Evolutionary conservation across 176 grass and related monocot species (phyloP).

Genomic region (Eleusine indica): DNA sequence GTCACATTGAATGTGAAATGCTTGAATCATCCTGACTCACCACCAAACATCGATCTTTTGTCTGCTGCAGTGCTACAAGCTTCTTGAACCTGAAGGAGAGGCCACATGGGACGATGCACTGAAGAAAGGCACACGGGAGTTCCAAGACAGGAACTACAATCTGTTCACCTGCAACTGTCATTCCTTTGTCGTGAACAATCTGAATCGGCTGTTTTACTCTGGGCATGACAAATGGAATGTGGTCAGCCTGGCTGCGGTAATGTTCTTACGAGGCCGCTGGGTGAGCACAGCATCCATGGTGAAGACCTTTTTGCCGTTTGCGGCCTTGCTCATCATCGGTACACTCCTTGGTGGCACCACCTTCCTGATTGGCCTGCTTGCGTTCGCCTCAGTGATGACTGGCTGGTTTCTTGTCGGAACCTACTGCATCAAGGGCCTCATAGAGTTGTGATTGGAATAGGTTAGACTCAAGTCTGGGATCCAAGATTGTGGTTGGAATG

Average conservation of each 20-base stretch:
- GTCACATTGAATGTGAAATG: background rate
- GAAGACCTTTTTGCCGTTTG: conserved; percentile 68
- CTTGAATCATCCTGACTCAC: background rate
- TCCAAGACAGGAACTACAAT: conserved; percentile 86
- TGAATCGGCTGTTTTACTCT: conserved; percentile 66
- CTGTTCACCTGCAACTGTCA: conserved; percentile 97
- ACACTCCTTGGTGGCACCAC: conserved; percentile 50
- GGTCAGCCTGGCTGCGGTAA: conserved; percentile 64
- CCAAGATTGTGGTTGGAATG: background rate
- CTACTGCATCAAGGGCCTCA: conserved; percentile 79
- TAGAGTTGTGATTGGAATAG: conserved; percentile 61
- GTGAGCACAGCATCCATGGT: conserved; percentile 48
- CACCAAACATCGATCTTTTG: background rate
- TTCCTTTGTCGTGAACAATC: conserved; percentile 86
- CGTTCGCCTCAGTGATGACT: conserved; percentile 44
- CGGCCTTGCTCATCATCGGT: conserved; percentile 49
- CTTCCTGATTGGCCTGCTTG: conserved; percentile 60
- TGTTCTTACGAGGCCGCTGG: conserved; percentile 76
- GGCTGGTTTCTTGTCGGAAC: conserved; percentile 88
- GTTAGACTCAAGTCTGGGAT: background rate
- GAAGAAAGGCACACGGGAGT: conserved; percentile 73
- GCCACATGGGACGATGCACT: conserved; percentile 68
- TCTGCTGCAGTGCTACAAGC: conserved; percentile 59
- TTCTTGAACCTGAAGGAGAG: conserved; percentile 54
- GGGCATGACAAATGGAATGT: conserved; percentile 88